phyloP scores from a whole-genome alignment of 257 asterid genomes.

The Solanum pimpinellifolium region DNA sequence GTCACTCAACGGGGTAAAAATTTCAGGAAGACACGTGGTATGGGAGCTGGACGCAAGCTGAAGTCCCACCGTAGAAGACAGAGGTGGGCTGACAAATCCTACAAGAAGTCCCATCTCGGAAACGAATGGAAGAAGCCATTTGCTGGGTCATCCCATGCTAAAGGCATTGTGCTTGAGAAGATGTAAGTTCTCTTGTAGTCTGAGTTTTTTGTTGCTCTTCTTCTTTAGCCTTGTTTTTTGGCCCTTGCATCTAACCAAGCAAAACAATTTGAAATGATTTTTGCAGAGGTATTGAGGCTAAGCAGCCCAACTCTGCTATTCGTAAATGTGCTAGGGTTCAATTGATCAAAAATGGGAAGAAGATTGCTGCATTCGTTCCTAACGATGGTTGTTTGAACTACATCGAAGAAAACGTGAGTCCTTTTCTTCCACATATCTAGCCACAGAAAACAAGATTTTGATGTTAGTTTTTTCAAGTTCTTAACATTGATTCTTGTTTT shows the following conservation, averaged over 20 bases:
- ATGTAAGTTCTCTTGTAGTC: background rate
- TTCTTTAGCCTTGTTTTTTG: background rate
- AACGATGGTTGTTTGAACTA: constrained; percentile 14
- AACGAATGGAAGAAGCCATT: constrained; percentile 14
- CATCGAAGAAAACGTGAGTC: constrained; percentile 14
- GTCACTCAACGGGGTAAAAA: background rate
- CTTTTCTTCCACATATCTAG: background rate
- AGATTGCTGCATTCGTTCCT: constrained; percentile 13
- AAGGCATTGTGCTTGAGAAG: constrained; percentile 15
- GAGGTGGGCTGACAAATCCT: constrained; percentile 9
- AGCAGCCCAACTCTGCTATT: constrained; percentile 15
- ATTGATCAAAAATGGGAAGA: constrained; percentile 12
- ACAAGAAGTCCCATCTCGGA: constrained; percentile 13
- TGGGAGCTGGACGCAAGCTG: constrained; percentile 18
- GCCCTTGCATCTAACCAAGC: background rate
- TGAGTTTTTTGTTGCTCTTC: background rate
- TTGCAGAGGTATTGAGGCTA: constrained; percentile 15
- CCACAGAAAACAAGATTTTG: too few species aligned
- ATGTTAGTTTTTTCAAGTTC: background rate
- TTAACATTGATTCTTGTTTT: background rate
- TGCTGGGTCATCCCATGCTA: constrained; percentile 16
- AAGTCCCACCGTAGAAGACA: constrained; percentile 7
- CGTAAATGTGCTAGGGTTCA: constrained; percentile 19
- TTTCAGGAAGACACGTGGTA: constrained; percentile 15
- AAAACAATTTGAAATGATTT: background rate